phyloP scores from a whole-genome alignment of 2,329 filamentous ascomycete genomes.

The Nigrograna mackinnonii region DNA sequence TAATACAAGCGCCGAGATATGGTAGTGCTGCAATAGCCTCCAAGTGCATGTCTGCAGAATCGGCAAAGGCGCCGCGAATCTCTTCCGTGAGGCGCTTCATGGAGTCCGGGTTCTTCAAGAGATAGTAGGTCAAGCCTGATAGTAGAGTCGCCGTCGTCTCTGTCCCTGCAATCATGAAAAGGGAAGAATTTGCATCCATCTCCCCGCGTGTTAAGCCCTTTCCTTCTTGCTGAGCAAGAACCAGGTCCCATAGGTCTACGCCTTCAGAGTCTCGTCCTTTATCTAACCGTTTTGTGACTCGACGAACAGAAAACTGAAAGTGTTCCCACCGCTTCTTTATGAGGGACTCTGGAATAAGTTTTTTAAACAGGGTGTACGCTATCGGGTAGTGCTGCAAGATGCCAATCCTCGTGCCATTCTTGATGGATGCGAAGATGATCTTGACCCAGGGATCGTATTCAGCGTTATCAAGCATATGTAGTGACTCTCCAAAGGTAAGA shows the following conservation, averaged over 20 bases:
- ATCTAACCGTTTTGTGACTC: slow-evolving; percentile 33
- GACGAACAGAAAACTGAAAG: slow-evolving; percentile 9
- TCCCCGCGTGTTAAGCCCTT: slow-evolving; percentile 31
- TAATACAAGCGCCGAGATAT: slow-evolving; percentile 44
- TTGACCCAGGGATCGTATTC: slow-evolving; percentile 38
- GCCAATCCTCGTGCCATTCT: slow-evolving; percentile 4
- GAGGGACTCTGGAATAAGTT: slow-evolving; percentile 1
- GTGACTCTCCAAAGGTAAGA: slow-evolving; percentile 32
- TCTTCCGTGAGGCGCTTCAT: slow-evolving; percentile 32
- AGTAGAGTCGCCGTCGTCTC: slow-evolving; percentile 50
- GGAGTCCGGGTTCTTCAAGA: slow-evolving; percentile 30
- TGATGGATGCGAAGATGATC: slow-evolving; percentile 28
- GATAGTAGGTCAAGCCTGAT: slow-evolving; percentile 40
- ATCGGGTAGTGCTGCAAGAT: slow-evolving; percentile 6
- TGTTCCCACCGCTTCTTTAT: slow-evolving; percentile 9
- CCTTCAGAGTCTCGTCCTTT: slow-evolving; percentile 24
- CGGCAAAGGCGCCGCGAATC: slow-evolving; percentile 27
- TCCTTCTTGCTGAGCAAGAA: slow-evolving; percentile 37
- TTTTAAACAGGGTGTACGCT: slow-evolving; percentile 1
- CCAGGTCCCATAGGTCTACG: slow-evolving; percentile 45
- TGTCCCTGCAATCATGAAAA: slow-evolving; percentile 45
- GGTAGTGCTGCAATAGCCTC: slow-evolving; percentile 28
- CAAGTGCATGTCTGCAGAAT: slow-evolving; percentile 39
- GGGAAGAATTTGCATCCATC: slow-evolving; percentile 33
- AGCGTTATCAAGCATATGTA: slow-evolving; percentile 30